Conservation (phyloP, 495 filamentous ascomycete species). For the Rhypophila decipiens region DNA sequence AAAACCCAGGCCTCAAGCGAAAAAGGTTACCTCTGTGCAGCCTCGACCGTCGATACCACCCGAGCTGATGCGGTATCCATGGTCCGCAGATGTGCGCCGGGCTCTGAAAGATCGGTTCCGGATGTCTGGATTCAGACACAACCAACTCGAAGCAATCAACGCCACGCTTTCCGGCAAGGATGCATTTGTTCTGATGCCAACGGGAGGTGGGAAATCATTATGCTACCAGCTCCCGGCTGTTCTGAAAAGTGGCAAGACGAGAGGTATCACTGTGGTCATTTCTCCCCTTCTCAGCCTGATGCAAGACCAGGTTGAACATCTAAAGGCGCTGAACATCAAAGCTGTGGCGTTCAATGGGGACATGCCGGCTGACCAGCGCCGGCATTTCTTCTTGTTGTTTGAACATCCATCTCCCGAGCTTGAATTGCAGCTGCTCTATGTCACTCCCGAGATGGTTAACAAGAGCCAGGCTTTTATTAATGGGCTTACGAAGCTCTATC, state of each 20-base stretch:
- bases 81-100: constrained; percentile 79
- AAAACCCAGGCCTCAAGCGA: constrained; percentile 21
- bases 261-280: constrained; percentile 84
- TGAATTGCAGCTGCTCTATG: constrained; percentile 76
- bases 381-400: constrained; percentile 54
- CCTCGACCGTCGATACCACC: constrained; percentile 25
- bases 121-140: constrained; percentile 76
- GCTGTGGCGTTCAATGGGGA: constrained; percentile 79
- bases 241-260: constrained; percentile 70
- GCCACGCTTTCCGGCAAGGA: constrained; percentile 82
- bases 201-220: constrained; percentile 91
- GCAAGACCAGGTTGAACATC: constrained; percentile 87
- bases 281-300: constrained; percentile 94
- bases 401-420: constrained; percentile 57
- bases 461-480: constrained; percentile 61
- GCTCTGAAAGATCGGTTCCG: constrained; percentile 74
- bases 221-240: constrained; percentile 95
- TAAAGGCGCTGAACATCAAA: constrained; percentile 65
- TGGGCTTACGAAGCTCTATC: constrained; percentile 56
- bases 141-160: constrained; percentile 94
- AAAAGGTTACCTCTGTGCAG: constrained; percentile 17
- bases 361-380: constrained; percentile 46
- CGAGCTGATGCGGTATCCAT: constrained; percentile 48
- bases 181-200: constrained; percentile 94
- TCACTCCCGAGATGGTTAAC: constrained; percentile 93